Percentiles rank a stretch among this genome's conserved stretches.
These are phyloP conservation scores for Chrysanthemum makinoi DNA, from an alignment of 129 eudicot species.

Conservation along the genomic window DNA sequence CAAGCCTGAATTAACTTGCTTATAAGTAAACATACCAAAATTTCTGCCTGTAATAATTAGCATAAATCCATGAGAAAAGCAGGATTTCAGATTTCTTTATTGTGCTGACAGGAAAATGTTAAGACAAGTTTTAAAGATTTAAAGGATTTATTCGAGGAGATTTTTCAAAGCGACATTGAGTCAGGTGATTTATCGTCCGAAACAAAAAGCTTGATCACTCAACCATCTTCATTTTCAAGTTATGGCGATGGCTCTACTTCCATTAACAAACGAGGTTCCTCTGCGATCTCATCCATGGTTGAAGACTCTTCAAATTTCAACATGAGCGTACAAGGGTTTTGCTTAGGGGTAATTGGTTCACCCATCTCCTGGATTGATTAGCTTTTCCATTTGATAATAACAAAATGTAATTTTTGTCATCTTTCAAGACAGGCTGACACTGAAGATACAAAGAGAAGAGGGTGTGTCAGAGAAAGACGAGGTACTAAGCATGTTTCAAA, in stretches of 20 bases:
- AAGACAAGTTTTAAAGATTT: constrained; percentile 55
- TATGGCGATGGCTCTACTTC: constrained; percentile 20
- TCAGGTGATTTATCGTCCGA: not conserved
- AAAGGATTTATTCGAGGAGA: constrained; percentile 61
- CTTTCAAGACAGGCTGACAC: constrained; percentile 17
- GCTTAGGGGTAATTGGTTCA: constrained; percentile 46
- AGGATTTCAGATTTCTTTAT: not conserved
- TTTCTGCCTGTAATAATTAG: not conserved
- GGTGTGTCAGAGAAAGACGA: constrained; percentile 16
- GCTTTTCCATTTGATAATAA: not conserved
- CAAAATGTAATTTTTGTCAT: not conserved
- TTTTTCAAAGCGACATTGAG: constrained; percentile 55
- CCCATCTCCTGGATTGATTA: not conserved
- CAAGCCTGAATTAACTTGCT: not conserved
- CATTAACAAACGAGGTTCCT: constrained; percentile 49
- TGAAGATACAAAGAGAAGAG: constrained; percentile 11
- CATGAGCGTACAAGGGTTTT: constrained; percentile 43
- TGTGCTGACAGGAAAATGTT: constrained; percentile 38
- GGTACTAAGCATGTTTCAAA: constrained; percentile 13
- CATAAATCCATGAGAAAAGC: not conserved
- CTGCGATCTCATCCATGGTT: constrained; percentile 23
- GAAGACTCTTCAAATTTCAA: constrained; percentile 33
- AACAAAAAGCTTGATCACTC: constrained; percentile 31
- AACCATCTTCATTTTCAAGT: constrained; percentile 33
- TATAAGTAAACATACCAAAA: too few species aligned